These are phyloP conservation scores for Lanmaoa pseudosensibilis DNA, from an alignment of 768 basidiomycete species.

Conservation along the genomic window DNA sequence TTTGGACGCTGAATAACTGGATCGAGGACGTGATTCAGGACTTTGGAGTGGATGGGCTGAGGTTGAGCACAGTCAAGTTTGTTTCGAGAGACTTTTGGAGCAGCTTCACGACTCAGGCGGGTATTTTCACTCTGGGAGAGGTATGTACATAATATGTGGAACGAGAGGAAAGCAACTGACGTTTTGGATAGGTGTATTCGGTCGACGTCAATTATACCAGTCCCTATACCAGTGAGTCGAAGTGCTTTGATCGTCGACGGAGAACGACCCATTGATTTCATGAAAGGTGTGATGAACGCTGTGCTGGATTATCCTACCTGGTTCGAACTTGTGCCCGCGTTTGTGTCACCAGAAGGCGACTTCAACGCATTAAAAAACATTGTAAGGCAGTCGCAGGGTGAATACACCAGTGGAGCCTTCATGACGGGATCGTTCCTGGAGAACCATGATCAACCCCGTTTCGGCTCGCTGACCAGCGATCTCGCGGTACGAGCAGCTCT, in stretches of 20 bases:
- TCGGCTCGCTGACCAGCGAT: slow-evolving; percentile 44
- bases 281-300: slow-evolving; percentile 41
- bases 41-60: slow-evolving; percentile 53
- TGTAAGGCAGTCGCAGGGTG: slow-evolving; percentile 33
- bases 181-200: slow-evolving; percentile 37
- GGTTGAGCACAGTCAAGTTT: slow-evolving; percentile 62
- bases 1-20: slow-evolving; percentile 47
- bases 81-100: slow-evolving; percentile 56
- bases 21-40: slow-evolving; percentile 44
- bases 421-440: slow-evolving; percentile 50
- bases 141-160: slow-evolving; percentile 26
- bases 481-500: slow-evolving; percentile 33
- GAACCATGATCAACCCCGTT: slow-evolving; percentile 56
- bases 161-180: slow-evolving; percentile 22
- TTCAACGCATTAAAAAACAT: slow-evolving; percentile 32
- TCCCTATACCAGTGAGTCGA: slow-evolving; percentile 41
- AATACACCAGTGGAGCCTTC: slow-evolving; percentile 42
- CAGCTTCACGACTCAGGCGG: slow-evolving; percentile 46
- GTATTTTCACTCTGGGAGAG: slow-evolving; percentile 58
- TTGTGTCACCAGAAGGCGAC: slow-evolving; percentile 35
- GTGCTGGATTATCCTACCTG: slow-evolving; percentile 53
- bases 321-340: slow-evolving; percentile 43
- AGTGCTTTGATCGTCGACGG: background rate
- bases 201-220: slow-evolving; percentile 40
- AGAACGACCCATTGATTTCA: background rate